phyloP scores from a whole-genome alignment of 495 filamentous ascomycete genomes.

The Aspergillus indologenus region DNA sequence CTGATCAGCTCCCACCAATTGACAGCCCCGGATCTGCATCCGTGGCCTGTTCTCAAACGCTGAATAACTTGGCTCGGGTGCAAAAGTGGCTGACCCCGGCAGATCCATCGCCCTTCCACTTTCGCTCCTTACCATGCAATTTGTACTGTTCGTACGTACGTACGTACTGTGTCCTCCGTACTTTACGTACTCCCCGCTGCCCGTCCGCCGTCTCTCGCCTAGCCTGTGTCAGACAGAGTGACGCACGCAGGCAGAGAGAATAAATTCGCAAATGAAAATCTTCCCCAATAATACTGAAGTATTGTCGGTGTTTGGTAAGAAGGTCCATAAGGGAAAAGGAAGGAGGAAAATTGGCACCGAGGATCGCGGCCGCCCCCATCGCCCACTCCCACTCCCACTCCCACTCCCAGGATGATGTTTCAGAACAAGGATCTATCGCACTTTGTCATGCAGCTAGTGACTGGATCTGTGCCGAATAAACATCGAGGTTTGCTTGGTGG shows the following conservation, averaged over 20 bases:
- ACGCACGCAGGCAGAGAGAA: conserved; percentile 2
- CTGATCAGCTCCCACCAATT: conserved; percentile 13
- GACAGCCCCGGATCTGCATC: conserved; percentile 25
- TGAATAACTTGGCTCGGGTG: conserved; percentile 16
- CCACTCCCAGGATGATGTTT: conserved; percentile 1
- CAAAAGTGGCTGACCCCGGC: conserved; percentile 17
- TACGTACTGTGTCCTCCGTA: neutral
- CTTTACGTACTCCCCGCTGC: neutral
- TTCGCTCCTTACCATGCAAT: neutral
- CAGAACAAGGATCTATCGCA: conserved; percentile 5
- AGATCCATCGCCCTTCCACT: conserved; percentile 14
- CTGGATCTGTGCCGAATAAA: neutral
- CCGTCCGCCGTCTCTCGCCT: conserved; percentile 1
- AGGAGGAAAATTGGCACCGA: neutral
- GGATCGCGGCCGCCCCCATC: neutral
- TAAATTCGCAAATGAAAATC: neutral
- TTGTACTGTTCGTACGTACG: neutral
- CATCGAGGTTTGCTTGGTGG: neutral
- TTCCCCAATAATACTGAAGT: neutral
- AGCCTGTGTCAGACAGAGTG: conserved; percentile 13
- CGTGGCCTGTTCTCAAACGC: conserved; percentile 24
- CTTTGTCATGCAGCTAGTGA: conserved; percentile 4
- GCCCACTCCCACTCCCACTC: no score
- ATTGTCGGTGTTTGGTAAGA: neutral
- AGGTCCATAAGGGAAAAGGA: no score